Conservation (phyloP, 1,284 basidiomycete genomes). For the Marasmius oreades region DNA sequence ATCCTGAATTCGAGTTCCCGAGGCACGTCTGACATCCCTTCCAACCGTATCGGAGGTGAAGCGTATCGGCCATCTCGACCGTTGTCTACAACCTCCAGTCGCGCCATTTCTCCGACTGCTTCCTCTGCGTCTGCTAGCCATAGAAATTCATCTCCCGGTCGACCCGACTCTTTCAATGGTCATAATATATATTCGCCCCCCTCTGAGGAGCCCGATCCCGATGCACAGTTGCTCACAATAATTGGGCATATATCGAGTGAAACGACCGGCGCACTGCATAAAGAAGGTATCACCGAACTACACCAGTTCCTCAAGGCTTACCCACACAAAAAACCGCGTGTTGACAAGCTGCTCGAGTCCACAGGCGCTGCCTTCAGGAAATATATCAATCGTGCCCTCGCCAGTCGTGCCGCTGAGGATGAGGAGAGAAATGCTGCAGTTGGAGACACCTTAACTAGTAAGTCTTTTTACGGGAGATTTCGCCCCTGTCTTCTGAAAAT, state of each 20-base stretch:
- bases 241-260: slow-evolving; percentile 90
- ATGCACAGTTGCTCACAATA: slow-evolving; percentile 76
- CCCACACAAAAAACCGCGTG: slow-evolving; percentile 82
- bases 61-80: slow-evolving; percentile 38
- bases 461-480: slow-evolving; percentile 24
- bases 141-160: slow-evolving; percentile 55
- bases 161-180: slow-evolving; percentile 51
- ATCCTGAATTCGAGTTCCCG: slow-evolving; percentile 71
- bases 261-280: slow-evolving; percentile 77
- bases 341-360: slow-evolving; percentile 81
- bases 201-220: slow-evolving; percentile 74
- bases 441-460: slow-evolving; percentile 74
- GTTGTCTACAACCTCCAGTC: slow-evolving; percentile 55
- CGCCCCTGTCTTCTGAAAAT: slow-evolving; percentile 8
- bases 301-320: slow-evolving; percentile 93
- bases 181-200: slow-evolving; percentile 41
- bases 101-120: slow-evolving; percentile 59
- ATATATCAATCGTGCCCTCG: slow-evolving; percentile 79
- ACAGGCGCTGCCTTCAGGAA: slow-evolving; percentile 82
- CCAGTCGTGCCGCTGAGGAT: slow-evolving; percentile 82
- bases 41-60: slow-evolving; percentile 36
- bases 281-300: slow-evolving; percentile 93
- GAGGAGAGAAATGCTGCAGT: slow-evolving; percentile 75
- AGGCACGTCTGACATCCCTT: slow-evolving; percentile 32
- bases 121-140: slow-evolving; percentile 53